These are phyloP conservation scores for Neocucurbitaria cava DNA, from an alignment of 2,329 filamentous ascomycete species.

Conservation along the genomic window DNA sequence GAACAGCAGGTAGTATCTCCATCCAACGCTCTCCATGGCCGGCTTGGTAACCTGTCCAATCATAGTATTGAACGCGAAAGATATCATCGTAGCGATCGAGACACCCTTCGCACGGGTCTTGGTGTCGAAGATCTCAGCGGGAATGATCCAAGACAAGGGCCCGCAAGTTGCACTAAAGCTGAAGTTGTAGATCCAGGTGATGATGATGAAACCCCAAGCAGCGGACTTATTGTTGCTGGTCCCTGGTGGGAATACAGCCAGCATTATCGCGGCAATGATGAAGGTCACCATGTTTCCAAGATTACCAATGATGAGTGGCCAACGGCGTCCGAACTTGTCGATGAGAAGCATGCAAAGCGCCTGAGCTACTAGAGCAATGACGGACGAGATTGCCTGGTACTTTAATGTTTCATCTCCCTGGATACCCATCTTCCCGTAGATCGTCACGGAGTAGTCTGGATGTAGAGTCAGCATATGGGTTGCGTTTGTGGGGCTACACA, in stretches of 20 bases:
- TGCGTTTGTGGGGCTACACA: background rate
- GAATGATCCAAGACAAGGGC: slow-evolving; percentile 69
- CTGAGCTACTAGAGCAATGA: slow-evolving; percentile 74
- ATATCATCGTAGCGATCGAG: slow-evolving; percentile 74
- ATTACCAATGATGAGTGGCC: slow-evolving; percentile 76
- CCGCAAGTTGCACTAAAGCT: slow-evolving; percentile 75
- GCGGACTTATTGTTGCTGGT: slow-evolving; percentile 60
- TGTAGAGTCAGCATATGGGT: background rate
- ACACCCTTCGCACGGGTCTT: slow-evolving; percentile 77
- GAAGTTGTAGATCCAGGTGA: slow-evolving; percentile 83
- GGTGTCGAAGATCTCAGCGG: slow-evolving; percentile 79
- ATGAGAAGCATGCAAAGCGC: slow-evolving; percentile 72
- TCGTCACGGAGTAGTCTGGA: slow-evolving; percentile 67
- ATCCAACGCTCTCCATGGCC: slow-evolving; percentile 63
- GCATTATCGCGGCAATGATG: slow-evolving; percentile 67
- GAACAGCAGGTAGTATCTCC: slow-evolving; percentile 67
- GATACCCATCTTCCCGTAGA: slow-evolving; percentile 75
- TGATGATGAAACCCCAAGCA: slow-evolving; percentile 76
- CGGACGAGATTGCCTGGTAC: slow-evolving; percentile 77
- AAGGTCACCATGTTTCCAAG: slow-evolving; percentile 74
- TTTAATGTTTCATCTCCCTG: slow-evolving; percentile 68
- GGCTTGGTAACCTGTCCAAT: slow-evolving; percentile 73
- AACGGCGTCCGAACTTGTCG: slow-evolving; percentile 73
- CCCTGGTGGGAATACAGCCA: slow-evolving; percentile 68
- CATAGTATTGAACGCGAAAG: slow-evolving; percentile 79